phyloP scores from a whole-genome alignment of 2,329 filamentous ascomycete species.

The Chaetomiaceae sp. region DNA sequence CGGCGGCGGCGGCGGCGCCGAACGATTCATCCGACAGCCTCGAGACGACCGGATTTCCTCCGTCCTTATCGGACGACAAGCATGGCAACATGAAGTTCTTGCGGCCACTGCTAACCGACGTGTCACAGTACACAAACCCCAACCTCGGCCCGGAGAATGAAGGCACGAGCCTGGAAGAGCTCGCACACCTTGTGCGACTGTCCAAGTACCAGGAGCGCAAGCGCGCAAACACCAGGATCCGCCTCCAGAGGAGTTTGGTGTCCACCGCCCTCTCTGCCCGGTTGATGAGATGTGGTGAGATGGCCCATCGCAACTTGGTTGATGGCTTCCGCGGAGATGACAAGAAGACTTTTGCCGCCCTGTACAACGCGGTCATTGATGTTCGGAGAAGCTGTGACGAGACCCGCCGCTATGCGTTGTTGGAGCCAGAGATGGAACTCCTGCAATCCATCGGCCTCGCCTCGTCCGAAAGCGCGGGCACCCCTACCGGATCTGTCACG shows the following conservation, averaged over 20 bases:
- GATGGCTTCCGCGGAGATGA: conserved; percentile 76
- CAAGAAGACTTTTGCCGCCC: conserved; percentile 67
- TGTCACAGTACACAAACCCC: conserved; percentile 62
- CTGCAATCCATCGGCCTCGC: conserved; percentile 49
- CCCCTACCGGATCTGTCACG: conserved; percentile 41
- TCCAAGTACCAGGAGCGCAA: conserved; percentile 80
- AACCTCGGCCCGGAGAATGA: conserved; percentile 57
- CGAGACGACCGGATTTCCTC: conserved; percentile 28
- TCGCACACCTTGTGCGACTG: conserved; percentile 71
- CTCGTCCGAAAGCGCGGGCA: conserved; percentile 49
- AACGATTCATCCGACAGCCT: conserved; percentile 28
- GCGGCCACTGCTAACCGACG: conserved; percentile 59
- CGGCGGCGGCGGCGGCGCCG: conserved; percentile 26
- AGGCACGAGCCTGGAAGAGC: conserved; percentile 68
- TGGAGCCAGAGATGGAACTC: conserved; percentile 68
- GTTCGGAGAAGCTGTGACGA: conserved; percentile 73
- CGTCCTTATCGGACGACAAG: conserved; percentile 39
- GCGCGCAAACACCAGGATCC: conserved; percentile 66
- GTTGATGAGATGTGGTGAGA: conserved; percentile 68
- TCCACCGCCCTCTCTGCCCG: conserved; percentile 71
- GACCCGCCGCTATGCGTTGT: conserved; percentile 63
- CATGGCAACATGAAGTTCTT: conserved; percentile 42
- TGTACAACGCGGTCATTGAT: conserved; percentile 76
- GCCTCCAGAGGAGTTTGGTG: conserved; percentile 69
- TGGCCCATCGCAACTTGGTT: conserved; percentile 69